A percentile compares a stretch with the other conserved stretches of the same genome.
These are phyloP conservation scores for Colletotrichum chrysophilum DNA, from an alignment of 2,329 filamentous ascomycete genomes.

Conservation along the genomic window DNA sequence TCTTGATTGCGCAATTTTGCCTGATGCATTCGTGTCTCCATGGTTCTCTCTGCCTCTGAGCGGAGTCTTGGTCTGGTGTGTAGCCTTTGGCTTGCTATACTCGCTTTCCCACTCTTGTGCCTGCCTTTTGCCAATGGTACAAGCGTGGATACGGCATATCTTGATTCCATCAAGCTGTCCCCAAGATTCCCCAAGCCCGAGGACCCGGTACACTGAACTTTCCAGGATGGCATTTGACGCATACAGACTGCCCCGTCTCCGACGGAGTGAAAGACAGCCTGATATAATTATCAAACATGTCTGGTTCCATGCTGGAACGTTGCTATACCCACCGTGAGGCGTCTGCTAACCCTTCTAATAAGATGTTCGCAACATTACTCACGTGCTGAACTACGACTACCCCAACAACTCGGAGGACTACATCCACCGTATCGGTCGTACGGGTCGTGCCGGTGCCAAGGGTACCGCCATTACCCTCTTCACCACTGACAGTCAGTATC, in stretches of 20 bases:
- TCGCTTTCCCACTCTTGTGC: slow-evolving; percentile 79
- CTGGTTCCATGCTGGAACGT: slow-evolving; percentile 63
- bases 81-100: slow-evolving; percentile 70
- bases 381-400: slow-evolving; percentile 99
- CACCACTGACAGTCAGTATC: slow-evolving; percentile 93
- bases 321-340: slow-evolving; percentile 61
- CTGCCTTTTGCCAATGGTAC: slow-evolving; percentile 66
- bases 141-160: slow-evolving; percentile 80
- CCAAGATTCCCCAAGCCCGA: slow-evolving; percentile 62
- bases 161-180: slow-evolving; percentile 78
- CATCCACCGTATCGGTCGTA: slow-evolving; percentile 95
- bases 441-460: slow-evolving; percentile 90
- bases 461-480: slow-evolving; percentile 99
- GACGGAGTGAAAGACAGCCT: slow-evolving; percentile 60
- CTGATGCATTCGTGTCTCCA: slow-evolving; percentile 84
- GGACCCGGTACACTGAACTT: slow-evolving; percentile 61
- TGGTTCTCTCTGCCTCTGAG: slow-evolving; percentile 73
- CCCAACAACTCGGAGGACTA: slow-evolving; percentile 99
- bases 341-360: slow-evolving; percentile 79
- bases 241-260: slow-evolving; percentile 65
- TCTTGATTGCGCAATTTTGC: slow-evolving; percentile 90
- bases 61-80: slow-evolving; percentile 87
- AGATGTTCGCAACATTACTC: slow-evolving; percentile 99
- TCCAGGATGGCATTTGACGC: slow-evolving; percentile 62
- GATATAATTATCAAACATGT: slow-evolving; percentile 54